Evolutionary conservation across 805 yeast genomes (phyloP).

Genomic region (Isabelozyma heimii): DNA sequence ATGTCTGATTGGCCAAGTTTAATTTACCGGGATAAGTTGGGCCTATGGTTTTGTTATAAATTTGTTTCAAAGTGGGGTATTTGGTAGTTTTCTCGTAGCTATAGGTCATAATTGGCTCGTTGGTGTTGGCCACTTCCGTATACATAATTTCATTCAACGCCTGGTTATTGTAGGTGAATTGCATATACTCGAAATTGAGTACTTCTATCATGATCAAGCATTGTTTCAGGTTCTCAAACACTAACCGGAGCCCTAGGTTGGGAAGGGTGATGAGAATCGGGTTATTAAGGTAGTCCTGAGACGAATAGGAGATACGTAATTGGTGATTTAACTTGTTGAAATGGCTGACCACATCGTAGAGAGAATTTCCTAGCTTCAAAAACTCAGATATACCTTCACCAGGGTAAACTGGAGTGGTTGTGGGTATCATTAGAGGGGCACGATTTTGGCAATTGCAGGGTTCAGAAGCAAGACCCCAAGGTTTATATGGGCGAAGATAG

Average conservation of each 20-base stretch:
- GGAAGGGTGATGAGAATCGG: constrained; percentile 31
- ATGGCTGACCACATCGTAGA: constrained; percentile 24
- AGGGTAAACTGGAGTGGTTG: constrained; percentile 14
- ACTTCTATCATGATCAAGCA: constrained; percentile 29
- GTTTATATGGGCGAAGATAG: too few relatives aligned
- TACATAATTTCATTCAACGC: constrained; percentile 24
- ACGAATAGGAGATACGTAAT: constrained; percentile 28
- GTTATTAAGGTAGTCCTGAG: constrained; percentile 22
- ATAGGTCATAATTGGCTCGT: background rate
- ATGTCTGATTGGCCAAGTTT: constrained; percentile 21
- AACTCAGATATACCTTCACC: constrained; percentile 34
- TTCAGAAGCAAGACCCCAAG: too few relatives aligned
- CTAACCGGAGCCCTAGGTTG: constrained; percentile 21
- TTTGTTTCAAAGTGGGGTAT: constrained; percentile 33
- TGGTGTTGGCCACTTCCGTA: background rate
- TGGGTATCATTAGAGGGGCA: background rate
- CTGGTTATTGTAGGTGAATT: constrained; percentile 30
- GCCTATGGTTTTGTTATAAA: constrained; percentile 58
- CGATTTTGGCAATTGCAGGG: background rate
- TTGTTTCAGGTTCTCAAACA: constrained; percentile 26
- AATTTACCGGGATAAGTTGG: constrained; percentile 59
- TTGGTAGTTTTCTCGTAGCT: constrained; percentile 4
- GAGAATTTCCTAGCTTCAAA: constrained; percentile 25
- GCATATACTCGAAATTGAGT: constrained; percentile 14
- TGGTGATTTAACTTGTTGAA: constrained; percentile 24